A percentile compares a stretch with the other conserved stretches of the same genome.
phyloP scores from a whole-genome alignment of 2,329 filamentous ascomycete genomes.

The Neonectria coccinea region DNA sequence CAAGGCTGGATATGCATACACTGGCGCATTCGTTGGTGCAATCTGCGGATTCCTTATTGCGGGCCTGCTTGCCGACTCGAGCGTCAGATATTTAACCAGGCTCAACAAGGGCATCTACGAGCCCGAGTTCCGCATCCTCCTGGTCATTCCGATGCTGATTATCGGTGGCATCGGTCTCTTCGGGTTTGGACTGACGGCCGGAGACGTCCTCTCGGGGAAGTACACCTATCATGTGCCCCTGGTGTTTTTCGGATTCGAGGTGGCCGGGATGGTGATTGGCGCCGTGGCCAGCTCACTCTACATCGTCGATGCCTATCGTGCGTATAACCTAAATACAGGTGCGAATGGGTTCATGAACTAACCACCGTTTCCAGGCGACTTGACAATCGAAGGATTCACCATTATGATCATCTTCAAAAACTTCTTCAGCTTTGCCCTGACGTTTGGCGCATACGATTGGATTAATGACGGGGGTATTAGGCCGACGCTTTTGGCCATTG shows the following conservation, averaged over 20 bases:
- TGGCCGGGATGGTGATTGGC: conserved; percentile 91
- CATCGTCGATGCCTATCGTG: conserved; percentile 91
- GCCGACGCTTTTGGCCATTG: conserved; percentile 75
- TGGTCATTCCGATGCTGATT: conserved; percentile 85
- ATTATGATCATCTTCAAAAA: conserved; percentile 95
- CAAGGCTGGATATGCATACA: conserved; percentile 87
- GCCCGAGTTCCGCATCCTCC: conserved; percentile 87
- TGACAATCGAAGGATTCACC: conserved; percentile 89
- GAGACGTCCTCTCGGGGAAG: conserved; percentile 63
- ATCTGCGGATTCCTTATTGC: conserved; percentile 81
- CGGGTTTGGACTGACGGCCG: conserved; percentile 82
- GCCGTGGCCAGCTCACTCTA: conserved; percentile 88
- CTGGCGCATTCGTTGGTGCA: conserved; percentile 86
- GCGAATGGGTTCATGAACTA: background rate
- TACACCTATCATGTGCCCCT: conserved; percentile 82
- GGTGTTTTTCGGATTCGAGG: conserved; percentile 85
- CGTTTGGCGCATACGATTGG: conserved; percentile 88
- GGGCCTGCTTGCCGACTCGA: conserved; percentile 79
- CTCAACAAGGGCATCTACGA: conserved; percentile 87
- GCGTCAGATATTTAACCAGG: conserved; percentile 76
- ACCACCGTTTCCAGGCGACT: conserved; percentile 66
- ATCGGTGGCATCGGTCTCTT: conserved; percentile 83
- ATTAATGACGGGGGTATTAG: conserved; percentile 73
- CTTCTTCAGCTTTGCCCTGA: conserved; percentile 88
- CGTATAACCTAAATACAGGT: conserved; percentile 49